Percentiles rank a stretch among this genome's conserved stretches.
These are phyloP conservation scores for Solanum clarkiae DNA, from an alignment of 257 asterid species.

Conservation along the genomic window DNA sequence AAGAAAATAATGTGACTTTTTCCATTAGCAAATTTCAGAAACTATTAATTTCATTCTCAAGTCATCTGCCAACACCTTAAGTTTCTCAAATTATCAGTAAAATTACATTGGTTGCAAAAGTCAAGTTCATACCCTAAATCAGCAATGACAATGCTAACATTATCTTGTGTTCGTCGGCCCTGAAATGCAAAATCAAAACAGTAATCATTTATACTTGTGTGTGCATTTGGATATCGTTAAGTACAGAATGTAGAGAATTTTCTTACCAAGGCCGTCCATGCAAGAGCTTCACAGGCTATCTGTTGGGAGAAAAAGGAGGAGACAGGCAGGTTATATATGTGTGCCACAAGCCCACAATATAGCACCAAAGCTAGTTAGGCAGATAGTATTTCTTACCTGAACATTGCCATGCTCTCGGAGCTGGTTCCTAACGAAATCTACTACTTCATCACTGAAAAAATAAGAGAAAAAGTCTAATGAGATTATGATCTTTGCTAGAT, in stretches of 20 bases:
- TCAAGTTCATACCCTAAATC: slow-evolving; percentile 71
- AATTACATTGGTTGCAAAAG: neutral
- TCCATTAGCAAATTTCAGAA: neutral
- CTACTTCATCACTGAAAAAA: slow-evolving; percentile 53
- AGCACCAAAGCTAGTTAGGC: neutral
- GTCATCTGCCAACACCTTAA: neutral
- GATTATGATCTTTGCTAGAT: neutral
- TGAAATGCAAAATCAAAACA: slow-evolving; percentile 14
- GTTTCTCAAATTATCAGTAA: neutral
- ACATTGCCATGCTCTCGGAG: slow-evolving; percentile 76
- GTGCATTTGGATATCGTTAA: neutral
- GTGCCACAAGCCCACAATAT: neutral
- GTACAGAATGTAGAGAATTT: neutral
- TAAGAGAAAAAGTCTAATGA: neutral
- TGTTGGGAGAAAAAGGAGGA: slow-evolving; percentile 3
- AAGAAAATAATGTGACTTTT: neutral
- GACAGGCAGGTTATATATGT: slow-evolving; percentile 2
- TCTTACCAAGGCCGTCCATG: slow-evolving; percentile 70
- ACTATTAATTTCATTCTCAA: neutral
- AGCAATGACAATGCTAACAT: slow-evolving; percentile 76
- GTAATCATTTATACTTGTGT: neutral
- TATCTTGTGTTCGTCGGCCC: slow-evolving; percentile 76
- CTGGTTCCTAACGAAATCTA: slow-evolving; percentile 60
- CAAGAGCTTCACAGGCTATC: slow-evolving; percentile 88
- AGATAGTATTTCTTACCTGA: slow-evolving; percentile 32